A percentile compares a stretch with the other conserved stretches of the same genome.
phyloP scores from a whole-genome alignment of 441 rosid species.

The Erodium trifolium region DNA sequence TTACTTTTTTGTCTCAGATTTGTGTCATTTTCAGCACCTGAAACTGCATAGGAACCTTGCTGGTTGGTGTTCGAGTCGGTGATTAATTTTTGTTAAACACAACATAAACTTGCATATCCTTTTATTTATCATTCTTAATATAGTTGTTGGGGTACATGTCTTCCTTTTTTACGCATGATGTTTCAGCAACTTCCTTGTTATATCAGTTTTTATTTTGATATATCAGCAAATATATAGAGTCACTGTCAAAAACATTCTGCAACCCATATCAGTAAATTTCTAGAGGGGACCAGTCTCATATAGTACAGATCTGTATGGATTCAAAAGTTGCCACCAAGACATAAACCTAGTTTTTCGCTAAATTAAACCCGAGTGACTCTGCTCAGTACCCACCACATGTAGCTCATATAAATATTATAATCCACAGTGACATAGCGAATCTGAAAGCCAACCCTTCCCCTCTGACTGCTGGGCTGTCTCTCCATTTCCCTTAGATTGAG shows the following conservation, averaged over 20 bases:
- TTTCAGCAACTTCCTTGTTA: background rate
- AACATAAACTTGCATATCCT: background rate
- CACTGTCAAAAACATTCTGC: background rate
- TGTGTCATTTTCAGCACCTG: background rate
- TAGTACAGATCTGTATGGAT: background rate
- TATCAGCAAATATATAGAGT: background rate
- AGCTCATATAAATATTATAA: constrained; percentile 22
- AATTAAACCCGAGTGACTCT: too few relatives aligned
- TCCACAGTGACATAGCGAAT: constrained; percentile 15
- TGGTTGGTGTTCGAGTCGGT: too few relatives aligned
- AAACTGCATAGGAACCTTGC: background rate
- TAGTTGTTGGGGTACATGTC: constrained; percentile 7
- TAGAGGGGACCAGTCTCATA: too few relatives aligned
- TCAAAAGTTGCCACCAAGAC: constrained; percentile 29
- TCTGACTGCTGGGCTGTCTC: constrained; percentile 39
- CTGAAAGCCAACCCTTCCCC: constrained; percentile 32
- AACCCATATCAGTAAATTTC: background rate
- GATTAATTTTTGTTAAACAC: too few relatives aligned
- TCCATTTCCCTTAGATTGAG: constrained; percentile 27
- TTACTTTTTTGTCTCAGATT: background rate
- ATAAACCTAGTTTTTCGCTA: background rate
- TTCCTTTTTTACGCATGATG: background rate
- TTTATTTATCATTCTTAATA: background rate
- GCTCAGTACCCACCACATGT: constrained; percentile 35
- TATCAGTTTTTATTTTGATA: background rate